Conservation (phyloP, 2,329 filamentous ascomycete species). For the Calonectria ilicicola region DNA sequence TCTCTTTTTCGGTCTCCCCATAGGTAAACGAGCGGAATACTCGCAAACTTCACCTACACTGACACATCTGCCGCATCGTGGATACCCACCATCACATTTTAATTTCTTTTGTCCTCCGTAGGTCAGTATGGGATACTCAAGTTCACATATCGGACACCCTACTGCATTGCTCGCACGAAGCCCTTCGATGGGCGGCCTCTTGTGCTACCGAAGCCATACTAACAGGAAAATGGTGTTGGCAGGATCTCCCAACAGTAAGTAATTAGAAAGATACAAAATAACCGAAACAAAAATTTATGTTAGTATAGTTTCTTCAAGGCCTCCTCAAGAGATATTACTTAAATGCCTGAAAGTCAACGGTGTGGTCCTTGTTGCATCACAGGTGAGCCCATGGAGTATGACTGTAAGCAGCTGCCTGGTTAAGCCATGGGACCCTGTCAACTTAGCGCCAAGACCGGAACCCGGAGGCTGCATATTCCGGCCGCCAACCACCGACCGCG, state of each 20-base stretch:
- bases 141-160: background rate
- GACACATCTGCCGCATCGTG: constrained; percentile 35
- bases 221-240: background rate
- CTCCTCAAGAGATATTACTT: background rate
- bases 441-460: constrained; percentile 35
- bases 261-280: background rate
- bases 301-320: background rate
- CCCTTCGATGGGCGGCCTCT: constrained; percentile 35
- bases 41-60: constrained; percentile 27
- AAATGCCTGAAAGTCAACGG: background rate
- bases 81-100: constrained; percentile 41
- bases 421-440: background rate
- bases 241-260: too few relatives aligned
- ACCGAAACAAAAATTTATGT: background rate
- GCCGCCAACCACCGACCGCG: constrained; percentile 41
- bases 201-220: constrained; percentile 24
- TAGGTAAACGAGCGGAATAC: constrained; percentile 39
- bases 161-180: constrained; percentile 45
- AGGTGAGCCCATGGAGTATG: background rate
- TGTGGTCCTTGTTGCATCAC: background rate
- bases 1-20: constrained; percentile 43
- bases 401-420: background rate
- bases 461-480: constrained; percentile 52
- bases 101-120: constrained; percentile 41
- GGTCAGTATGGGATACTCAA: background rate